These are phyloP conservation scores for Jatropha podagrica DNA, from an alignment of 441 rosid species.

Conservation along the genomic window DNA sequence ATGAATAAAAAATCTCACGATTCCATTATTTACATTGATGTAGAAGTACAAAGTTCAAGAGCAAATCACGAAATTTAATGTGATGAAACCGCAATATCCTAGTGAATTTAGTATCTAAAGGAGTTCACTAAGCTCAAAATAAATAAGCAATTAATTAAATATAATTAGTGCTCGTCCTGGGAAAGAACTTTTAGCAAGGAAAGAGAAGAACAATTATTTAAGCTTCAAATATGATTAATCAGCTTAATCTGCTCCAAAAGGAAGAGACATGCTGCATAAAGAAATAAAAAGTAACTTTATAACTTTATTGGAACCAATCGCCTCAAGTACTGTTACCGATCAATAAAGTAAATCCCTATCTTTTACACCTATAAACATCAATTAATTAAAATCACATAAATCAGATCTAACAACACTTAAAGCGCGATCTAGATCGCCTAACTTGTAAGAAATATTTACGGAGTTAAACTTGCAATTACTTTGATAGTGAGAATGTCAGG, in stretches of 20 bases:
- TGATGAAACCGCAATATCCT: neutral
- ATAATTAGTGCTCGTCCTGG: neutral
- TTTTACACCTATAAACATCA: neutral
- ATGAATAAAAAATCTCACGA: too few relatives aligned
- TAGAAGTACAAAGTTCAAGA: neutral
- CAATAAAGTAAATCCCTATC: neutral
- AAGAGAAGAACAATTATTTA: too few relatives aligned
- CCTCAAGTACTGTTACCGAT: neutral
- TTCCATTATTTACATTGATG: too few relatives aligned
- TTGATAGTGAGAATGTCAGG: neutral
- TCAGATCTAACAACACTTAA: conserved; percentile 4
- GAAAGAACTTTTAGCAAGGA: too few relatives aligned
- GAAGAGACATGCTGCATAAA: neutral
- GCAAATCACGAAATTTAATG: neutral
- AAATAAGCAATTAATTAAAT: neutral
- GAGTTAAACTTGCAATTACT: neutral
- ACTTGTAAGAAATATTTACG: too few relatives aligned
- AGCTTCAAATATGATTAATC: neutral
- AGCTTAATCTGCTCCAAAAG: neutral
- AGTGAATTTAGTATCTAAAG: neutral
- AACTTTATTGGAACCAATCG: neutral
- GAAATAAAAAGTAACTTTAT: neutral
- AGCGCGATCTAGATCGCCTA: conserved; percentile 15
- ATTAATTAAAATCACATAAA: neutral
- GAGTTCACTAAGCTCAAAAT: neutral